Conservation (phyloP, 208 protist species). For the Jaenimonas drosophilae region DNA sequence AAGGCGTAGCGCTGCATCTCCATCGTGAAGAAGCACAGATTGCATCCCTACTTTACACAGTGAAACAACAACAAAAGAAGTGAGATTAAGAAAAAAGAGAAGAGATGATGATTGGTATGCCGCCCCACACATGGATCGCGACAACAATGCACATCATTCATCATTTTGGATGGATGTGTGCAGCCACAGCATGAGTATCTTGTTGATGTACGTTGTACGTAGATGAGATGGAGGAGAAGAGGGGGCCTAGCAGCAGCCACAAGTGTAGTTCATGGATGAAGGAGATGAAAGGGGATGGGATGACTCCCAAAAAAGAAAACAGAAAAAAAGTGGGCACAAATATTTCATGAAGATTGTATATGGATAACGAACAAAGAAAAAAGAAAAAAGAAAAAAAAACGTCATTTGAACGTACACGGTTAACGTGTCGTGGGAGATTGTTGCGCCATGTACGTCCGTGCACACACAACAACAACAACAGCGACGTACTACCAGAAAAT, state of each 20-base stretch:
- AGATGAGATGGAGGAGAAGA: too few species aligned
- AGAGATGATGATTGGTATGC: neutral
- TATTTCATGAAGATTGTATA: too few species aligned
- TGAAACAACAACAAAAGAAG: neutral
- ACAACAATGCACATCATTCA: neutral
- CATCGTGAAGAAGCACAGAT: neutral
- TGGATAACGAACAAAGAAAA: neutral
- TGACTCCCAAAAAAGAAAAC: slow-evolving; percentile 1
- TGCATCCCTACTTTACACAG: neutral
- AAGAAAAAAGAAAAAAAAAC: slow-evolving; percentile 4
- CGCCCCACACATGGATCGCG: too few species aligned
- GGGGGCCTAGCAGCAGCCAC: too few species aligned
- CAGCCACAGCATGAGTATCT: neutral
- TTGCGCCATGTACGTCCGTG: too few species aligned
- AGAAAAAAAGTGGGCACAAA: too few species aligned
- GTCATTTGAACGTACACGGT: too few species aligned
- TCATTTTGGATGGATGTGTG: neutral
- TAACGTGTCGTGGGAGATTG: too few species aligned
- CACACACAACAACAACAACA: too few species aligned
- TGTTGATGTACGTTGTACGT: neutral
- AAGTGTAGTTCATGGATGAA: slow-evolving; percentile 2
- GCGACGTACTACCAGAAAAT: too few species aligned
- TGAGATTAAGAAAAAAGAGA: neutral
- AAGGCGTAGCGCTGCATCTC: slow-evolving; percentile 12
- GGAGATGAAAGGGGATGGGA: neutral